Base-by-base conservation (phyloP, 768 basidiomycete genomes). In the Sporobolomyces phaffii region DNA sequence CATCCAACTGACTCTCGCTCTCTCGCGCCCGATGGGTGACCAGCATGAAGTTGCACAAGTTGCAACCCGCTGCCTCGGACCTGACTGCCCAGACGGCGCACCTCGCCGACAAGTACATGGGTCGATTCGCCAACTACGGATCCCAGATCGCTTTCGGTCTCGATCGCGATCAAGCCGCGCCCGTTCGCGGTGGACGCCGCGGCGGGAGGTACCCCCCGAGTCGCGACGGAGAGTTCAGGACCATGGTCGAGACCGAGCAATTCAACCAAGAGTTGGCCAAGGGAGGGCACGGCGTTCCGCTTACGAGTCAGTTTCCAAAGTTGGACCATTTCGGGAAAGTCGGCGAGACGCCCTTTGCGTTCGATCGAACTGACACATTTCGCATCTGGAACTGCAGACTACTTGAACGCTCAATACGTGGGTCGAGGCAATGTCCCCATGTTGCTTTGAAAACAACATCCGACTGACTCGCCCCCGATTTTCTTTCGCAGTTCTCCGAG, bases 61-160 rank as follows among this genome's bases (percentile, higher is more conserved):
- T 94, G 67, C 26, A 80, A 82, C 45, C 81, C 80, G n/a, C 78
- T 80, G 18, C 72, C 36, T 66, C 82, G 45, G 71, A 81, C 75
- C 86, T 86, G 64, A 85, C 87, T 26, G 76, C 82, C 29, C 80
- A 90, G 52, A 87, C 90, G 80, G 84, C 84, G 49, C 76, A 77
- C 77, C 87, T 98, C 63, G 86, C 87, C n/a, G 84, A 91, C 82
- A 98, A 99, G 82, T 96, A 98, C 82, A 80, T 87, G 73, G 90
- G 89, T 50, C 81, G 85, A 43, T 87, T 88, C 69, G 88, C 88
- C 64, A 78, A 82, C 34, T 89, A 88, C 60, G 86, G 90, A 72
- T 81, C 79, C 51, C 84, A 79, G 57, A 76, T 77, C 41, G 78
- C 80, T 29, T 75, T 75, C 40, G 69, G 78, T 54, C 77, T 81